Percentiles rank a stretch among this genome's conserved stretches.
Evolutionary conservation across 2,329 filamentous ascomycete species (phyloP).

Genomic region (Sarocladium oryzae): DNA sequence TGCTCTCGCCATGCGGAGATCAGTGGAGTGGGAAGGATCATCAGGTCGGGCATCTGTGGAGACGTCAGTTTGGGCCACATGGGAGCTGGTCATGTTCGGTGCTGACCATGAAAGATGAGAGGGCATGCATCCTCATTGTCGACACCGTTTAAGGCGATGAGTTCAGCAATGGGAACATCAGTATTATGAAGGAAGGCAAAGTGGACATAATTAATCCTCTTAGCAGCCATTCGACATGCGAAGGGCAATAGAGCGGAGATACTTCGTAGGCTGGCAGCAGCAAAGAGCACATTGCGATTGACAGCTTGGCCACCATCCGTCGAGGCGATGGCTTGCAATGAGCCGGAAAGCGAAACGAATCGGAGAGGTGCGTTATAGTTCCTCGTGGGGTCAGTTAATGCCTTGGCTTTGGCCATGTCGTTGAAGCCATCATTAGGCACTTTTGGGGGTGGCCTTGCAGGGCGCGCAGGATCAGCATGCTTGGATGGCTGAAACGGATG

Average conservation of each 20-base stretch:
- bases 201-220: conserved; percentile 69
- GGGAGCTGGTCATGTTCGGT: background rate
- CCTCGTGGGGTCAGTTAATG: background rate
- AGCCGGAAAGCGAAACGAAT: conserved; percentile 58
- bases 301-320: conserved; percentile 43
- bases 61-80: background rate
- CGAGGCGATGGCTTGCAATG: conserved; percentile 52
- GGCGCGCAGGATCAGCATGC: background rate
- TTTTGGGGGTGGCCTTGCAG: background rate
- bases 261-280: conserved; percentile 67
- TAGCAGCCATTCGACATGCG: conserved; percentile 76
- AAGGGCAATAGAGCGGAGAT: conserved; percentile 68
- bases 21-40: conserved; percentile 60
- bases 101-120: conserved; percentile 53
- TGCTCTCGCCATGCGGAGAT: conserved; percentile 60
- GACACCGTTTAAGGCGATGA: conserved; percentile 76
- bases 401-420: background rate
- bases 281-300: conserved; percentile 74
- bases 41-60: conserved; percentile 68
- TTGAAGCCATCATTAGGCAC: conserved; percentile 1
- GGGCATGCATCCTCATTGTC: conserved; percentile 56
- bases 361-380: conserved; percentile 62
- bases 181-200: conserved; percentile 72
- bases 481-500: background rate
- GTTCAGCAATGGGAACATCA: conserved; percentile 59